phyloP scores from a whole-genome alignment of 2,329 filamentous ascomycete genomes.

The Hypoxylon sp. region DNA sequence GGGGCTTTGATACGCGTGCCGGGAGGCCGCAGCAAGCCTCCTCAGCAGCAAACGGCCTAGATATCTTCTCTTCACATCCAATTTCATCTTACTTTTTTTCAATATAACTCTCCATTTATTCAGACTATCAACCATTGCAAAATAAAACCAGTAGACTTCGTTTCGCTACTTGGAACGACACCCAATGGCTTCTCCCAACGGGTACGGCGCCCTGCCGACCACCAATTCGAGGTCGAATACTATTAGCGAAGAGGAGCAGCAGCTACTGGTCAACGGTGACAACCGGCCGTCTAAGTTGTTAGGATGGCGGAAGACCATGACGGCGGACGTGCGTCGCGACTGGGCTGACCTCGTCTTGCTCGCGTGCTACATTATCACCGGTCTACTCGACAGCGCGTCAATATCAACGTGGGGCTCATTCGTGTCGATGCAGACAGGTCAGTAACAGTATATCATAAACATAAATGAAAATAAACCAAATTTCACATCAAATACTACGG shows the following conservation, averaged over 20 bases:
- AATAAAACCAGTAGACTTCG: neutral
- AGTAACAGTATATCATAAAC: conserved; percentile 35
- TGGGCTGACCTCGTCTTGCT: conserved; percentile 79
- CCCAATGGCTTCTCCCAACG: conserved; percentile 49
- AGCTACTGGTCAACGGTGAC: conserved; percentile 51
- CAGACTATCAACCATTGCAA: neutral
- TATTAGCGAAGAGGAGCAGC: conserved; percentile 53
- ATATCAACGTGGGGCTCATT: conserved; percentile 85
- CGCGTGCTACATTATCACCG: conserved; percentile 82
- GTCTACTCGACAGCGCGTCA: conserved; percentile 81
- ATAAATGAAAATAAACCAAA: neutral
- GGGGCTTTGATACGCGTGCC: conserved; percentile 8
- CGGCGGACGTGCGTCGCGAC: conserved; percentile 68
- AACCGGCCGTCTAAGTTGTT: conserved; percentile 34
- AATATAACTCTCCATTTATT: neutral
- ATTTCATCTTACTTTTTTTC: conserved; percentile 2
- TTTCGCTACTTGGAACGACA: neutral
- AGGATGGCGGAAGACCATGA: conserved; percentile 56
- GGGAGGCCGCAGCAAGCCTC: conserved; percentile 9
- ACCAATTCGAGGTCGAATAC: conserved; percentile 29
- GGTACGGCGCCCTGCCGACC: conserved; percentile 48
- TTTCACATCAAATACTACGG: neutral
- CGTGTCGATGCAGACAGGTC: conserved; percentile 86
- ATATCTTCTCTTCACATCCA: conserved; percentile 6
- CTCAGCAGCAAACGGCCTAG: conserved; percentile 10